Evolutionary conservation across 2,329 filamentous ascomycete genomes (phyloP).

Genomic region (Ascochyta koolunga): DNA sequence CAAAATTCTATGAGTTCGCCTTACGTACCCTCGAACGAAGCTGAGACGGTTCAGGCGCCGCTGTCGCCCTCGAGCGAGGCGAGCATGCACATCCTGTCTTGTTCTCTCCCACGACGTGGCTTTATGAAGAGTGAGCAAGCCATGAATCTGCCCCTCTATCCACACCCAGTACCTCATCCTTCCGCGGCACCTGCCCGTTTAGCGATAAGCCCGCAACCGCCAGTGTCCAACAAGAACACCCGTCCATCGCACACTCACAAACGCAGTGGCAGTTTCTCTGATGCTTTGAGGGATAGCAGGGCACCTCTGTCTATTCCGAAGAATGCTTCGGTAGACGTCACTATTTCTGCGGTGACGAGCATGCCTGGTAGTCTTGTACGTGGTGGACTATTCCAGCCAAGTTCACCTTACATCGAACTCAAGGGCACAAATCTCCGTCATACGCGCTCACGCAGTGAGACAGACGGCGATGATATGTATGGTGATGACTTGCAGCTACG

Average conservation of each 20-base stretch:
- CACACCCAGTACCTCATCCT: slow-evolving; percentile 44
- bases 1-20: slow-evolving; percentile 46
- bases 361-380: slow-evolving; percentile 85
- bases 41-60: slow-evolving; percentile 43
- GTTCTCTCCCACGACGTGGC: slow-evolving; percentile 61
- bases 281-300: slow-evolving; percentile 76
- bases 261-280: slow-evolving; percentile 84
- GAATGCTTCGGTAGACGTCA: slow-evolving; percentile 48
- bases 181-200: slow-evolving; percentile 34
- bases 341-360: slow-evolving; percentile 65
- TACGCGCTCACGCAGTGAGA: slow-evolving; percentile 40
- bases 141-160: slow-evolving; percentile 48
- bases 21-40: slow-evolving; percentile 41
- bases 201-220: slow-evolving; percentile 38
- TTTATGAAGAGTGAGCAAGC: slow-evolving; percentile 42
- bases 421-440: slow-evolving; percentile 37
- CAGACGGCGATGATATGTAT: slow-evolving; percentile 37
- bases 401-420: slow-evolving; percentile 76
- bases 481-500: slow-evolving; percentile 29
- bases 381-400: slow-evolving; percentile 82
- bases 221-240: slow-evolving; percentile 33
- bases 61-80: slow-evolving; percentile 55
- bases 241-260: slow-evolving; percentile 65
- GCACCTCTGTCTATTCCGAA: slow-evolving; percentile 58
- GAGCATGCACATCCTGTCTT: slow-evolving; percentile 65